Evolutionary conservation across 768 basidiomycete genomes (phyloP).

Genomic region (Boletus vinaceobasis): DNA sequence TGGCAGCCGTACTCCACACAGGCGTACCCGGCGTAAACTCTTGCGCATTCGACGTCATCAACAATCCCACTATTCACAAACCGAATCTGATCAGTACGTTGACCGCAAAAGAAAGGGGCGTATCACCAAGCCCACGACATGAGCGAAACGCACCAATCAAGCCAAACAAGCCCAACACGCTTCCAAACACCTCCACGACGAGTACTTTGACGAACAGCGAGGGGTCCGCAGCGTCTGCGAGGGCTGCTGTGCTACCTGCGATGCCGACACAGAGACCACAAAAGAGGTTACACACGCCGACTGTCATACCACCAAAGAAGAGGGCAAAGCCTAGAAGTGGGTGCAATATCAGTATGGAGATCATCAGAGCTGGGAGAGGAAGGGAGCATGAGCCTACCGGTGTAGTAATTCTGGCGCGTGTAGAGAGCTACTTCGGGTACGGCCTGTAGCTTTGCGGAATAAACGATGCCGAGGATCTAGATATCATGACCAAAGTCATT

Average conservation of each 20-base stretch:
- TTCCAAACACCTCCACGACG: conserved; percentile 92
- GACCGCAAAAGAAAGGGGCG: background rate
- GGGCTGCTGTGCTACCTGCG: conserved; percentile 91
- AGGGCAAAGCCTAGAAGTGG: conserved; percentile 69
- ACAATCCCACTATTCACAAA: conserved; percentile 59
- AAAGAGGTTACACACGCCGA: conserved; percentile 90
- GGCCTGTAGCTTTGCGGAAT: conserved; percentile 70
- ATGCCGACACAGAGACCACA: conserved; percentile 94
- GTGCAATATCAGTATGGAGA: background rate
- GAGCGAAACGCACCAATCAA: conserved; percentile 67
- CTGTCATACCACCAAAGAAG: conserved; percentile 96
- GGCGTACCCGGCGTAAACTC: conserved; percentile 48
- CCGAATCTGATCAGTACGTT: background rate
- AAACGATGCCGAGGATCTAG: conserved; percentile 95
- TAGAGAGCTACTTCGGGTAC: conserved; percentile 70
- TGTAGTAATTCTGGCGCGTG: conserved; percentile 88
- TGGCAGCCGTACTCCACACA: conserved; percentile 25
- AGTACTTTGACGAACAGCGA: conserved; percentile 94
- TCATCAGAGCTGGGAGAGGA: background rate
- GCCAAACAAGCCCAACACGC: conserved; percentile 89
- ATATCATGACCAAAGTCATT: background rate
- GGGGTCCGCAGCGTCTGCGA: conserved; percentile 94
- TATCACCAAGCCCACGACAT: background rate
- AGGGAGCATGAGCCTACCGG: conserved; percentile 46
- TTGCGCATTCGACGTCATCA: conserved; percentile 68